Evolutionary conservation across 148 eudicot species (phyloP).

Genomic region (Vaccinium macrocarpon): DNA sequence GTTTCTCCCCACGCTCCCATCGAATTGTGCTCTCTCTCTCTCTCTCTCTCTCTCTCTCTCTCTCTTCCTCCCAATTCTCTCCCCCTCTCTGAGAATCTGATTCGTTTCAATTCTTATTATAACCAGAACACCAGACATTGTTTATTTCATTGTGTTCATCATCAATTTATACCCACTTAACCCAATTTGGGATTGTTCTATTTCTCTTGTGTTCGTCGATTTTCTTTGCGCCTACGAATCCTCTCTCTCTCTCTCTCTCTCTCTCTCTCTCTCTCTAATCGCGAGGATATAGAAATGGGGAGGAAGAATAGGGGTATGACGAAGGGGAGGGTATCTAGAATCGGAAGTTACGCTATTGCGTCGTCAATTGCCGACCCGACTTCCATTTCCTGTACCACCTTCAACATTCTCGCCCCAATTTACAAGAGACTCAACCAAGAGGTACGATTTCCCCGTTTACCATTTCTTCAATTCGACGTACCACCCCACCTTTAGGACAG

Average conservation of each 20-base stretch:
- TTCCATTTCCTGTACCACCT: constrained; percentile 86
- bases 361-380: constrained; percentile 57
- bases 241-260: background rate
- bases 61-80: background rate
- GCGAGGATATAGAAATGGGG: constrained; percentile 34
- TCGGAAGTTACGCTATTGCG: constrained; percentile 65
- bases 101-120: background rate
- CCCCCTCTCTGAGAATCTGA: background rate
- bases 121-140: background rate
- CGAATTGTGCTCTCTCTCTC: too few relatives aligned
- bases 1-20: too few relatives aligned
- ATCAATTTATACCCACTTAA: background rate
- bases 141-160: background rate
- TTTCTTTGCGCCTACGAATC: background rate
- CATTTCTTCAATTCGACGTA: too few relatives aligned
- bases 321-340: constrained; percentile 54
- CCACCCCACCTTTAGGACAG: background rate
- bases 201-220: background rate
- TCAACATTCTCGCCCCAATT: constrained; percentile 95
- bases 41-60: background rate
- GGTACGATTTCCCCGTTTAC: constrained; percentile 31
- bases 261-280: background rate
- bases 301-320: constrained; percentile 36
- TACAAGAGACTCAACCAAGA: constrained; percentile 71
- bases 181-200: too few relatives aligned